phyloP scores from a whole-genome alignment of 2,329 filamentous ascomycete genomes.

The Hymenoscyphus infarciens region DNA sequence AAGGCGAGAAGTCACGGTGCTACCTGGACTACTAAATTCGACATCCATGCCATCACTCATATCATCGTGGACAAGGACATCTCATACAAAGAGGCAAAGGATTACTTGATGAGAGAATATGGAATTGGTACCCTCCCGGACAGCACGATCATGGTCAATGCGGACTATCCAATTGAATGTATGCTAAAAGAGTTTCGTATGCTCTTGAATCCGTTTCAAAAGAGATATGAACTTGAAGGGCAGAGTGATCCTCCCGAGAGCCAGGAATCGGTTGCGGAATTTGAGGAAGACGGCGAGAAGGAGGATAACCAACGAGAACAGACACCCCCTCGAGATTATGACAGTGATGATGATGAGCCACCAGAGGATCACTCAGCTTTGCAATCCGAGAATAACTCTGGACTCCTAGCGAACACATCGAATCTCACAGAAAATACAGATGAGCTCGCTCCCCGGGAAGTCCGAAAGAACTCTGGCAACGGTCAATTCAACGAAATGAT shows the following conservation, averaged over 20 bases:
- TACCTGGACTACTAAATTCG: conserved; percentile 59
- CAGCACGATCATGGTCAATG: conserved; percentile 58
- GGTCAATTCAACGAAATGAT: conserved; percentile 62
- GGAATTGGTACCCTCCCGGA: conserved; percentile 31
- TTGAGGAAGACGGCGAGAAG: neutral
- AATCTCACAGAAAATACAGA: conserved; percentile 35
- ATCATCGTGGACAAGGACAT: conserved; percentile 72
- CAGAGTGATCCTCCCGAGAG: conserved; percentile 2
- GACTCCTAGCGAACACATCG: conserved; percentile 41
- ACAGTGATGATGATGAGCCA: conserved; percentile 10
- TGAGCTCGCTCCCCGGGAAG: neutral
- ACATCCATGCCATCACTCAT: conserved; percentile 59
- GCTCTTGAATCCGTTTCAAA: conserved; percentile 56
- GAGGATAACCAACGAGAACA: neutral
- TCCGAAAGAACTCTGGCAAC: neutral
- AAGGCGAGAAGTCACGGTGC: conserved; percentile 75
- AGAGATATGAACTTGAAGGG: conserved; percentile 52
- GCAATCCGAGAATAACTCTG: no score
- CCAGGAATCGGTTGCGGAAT: neutral
- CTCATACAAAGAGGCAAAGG: conserved; percentile 59
- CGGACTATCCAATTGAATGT: conserved; percentile 67
- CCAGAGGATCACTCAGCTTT: neutral
- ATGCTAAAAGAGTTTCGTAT: conserved; percentile 47
- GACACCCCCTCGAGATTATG: neutral
- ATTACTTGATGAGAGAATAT: conserved; percentile 42